Conservation (phyloP, 2,329 filamentous ascomycete genomes). For the Venturia oleaginea region DNA sequence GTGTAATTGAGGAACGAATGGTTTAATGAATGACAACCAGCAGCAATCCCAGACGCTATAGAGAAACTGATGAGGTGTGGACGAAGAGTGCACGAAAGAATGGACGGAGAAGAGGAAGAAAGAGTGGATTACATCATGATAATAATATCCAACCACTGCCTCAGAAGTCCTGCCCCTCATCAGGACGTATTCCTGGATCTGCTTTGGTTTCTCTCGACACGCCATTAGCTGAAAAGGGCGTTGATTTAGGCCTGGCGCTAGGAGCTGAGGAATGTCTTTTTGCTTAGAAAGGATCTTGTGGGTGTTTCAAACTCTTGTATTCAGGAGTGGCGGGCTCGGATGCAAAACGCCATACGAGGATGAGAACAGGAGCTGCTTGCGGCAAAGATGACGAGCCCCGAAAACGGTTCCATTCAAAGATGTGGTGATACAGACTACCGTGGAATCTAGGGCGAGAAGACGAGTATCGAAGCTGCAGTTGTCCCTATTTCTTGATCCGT, state of each 20-base stretch:
- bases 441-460: background rate
- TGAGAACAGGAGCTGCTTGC: background rate
- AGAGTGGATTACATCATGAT: background rate
- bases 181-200: background rate
- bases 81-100: background rate
- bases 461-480: background rate
- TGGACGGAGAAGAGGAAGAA: background rate
- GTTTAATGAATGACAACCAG: background rate
- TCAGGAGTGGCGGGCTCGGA: background rate
- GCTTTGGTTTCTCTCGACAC: background rate
- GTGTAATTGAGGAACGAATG: background rate
- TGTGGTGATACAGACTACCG: background rate
- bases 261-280: background rate
- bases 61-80: background rate
- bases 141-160: background rate
- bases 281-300: background rate
- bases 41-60: slow-evolving; percentile 6
- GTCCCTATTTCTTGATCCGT: background rate
- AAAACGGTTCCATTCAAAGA: background rate
- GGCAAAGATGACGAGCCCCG: background rate
- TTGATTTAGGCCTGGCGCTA: background rate
- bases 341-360: background rate
- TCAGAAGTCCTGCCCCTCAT: background rate
- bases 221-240: background rate
- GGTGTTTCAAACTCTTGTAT: background rate